These are phyloP conservation scores for Dictyostelium firmibasis DNA, from an alignment of 78 protist species.

Conservation along the genomic window DNA sequence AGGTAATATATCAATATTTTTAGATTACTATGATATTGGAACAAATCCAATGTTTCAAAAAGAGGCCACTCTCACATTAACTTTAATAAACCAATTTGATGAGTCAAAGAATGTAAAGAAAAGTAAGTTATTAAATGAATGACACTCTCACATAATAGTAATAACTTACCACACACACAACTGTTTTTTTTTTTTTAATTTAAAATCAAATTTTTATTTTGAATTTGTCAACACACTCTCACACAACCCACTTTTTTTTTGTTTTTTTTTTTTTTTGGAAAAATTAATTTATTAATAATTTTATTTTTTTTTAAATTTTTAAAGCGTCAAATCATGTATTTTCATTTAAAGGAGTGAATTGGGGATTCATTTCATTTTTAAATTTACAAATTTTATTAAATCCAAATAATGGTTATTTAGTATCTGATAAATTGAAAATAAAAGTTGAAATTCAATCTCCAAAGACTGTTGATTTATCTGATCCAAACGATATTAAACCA, in stretches of 20 bases:
- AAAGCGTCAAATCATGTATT: conserved; percentile 72
- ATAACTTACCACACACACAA: background rate
- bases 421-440: conserved; percentile 39
- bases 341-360: conserved; percentile 78
- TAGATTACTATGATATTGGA: conserved; percentile 75
- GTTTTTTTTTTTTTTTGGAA: background rate
- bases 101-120: conserved; percentile 47
- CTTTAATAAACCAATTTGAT: conserved; percentile 62
- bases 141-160: background rate
- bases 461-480: conserved; percentile 52
- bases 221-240: background rate
- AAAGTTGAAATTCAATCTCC: conserved; percentile 67
- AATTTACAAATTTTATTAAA: conserved; percentile 35
- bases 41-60: conserved; percentile 64
- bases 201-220: too few species aligned
- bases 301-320: background rate
- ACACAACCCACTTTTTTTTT: background rate
- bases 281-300: background rate
- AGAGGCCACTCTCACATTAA: conserved; percentile 58
- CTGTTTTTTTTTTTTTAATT: background rate
- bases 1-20: conserved; percentile 70
- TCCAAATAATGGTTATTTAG: conserved; percentile 60
- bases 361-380: conserved; percentile 74
- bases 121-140: background rate
- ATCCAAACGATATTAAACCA: conserved; percentile 54